Base-by-base conservation (phyloP, 2,329 filamentous ascomycete species). In the Ophiocordyceps camponoti-floridani region DNA sequence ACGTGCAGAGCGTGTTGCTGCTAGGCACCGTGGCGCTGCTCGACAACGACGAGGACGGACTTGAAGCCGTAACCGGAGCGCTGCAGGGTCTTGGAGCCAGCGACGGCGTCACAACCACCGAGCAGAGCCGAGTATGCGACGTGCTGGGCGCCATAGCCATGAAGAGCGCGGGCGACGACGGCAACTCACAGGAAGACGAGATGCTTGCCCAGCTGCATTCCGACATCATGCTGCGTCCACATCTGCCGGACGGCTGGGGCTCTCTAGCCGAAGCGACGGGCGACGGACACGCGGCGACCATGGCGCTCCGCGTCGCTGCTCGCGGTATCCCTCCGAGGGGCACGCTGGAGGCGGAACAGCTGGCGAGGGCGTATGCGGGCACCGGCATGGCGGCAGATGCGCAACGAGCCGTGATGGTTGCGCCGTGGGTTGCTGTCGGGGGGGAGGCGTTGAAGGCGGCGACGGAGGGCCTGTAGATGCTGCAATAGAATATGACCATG, bases 11-110 rank as follows among this genome's bases (percentile, higher is more conserved):
- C 0, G 76, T 93, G 1, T 73, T 87, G 1, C 71, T 96, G 4
- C 70, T 98, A 0, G 88, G 87, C 1, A 79, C 85, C 3, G 84
- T 96, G 51, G 85, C 86, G 0, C 68, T 93, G 3, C 63, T 95
- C 0, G 86, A 94, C 47, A 70, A 77, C 14, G 88, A 95, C 54
- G 67, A 70, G 18, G 86, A 93, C 51, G 83, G 79, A 2, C 66
- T 89, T 9, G 82, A 86, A 45, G 88, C 87, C 0, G 87, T 94
- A 1, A 70, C 77, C 3, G 76, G 82, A 7, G 86, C 94, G 56
- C 71, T 98, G 11, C 72, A 85, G 42, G 67, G 65, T 2, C 69
- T 95, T 42, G 76, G 86, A 30, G 82, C 78, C 1, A 77, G 73
- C 44, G 73, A 82, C 44, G 70, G 70, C 43, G 68, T 87, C 3